Base-by-base conservation (phyloP, 345 rosid genomes). In the Populus ilicifolia region DNA sequence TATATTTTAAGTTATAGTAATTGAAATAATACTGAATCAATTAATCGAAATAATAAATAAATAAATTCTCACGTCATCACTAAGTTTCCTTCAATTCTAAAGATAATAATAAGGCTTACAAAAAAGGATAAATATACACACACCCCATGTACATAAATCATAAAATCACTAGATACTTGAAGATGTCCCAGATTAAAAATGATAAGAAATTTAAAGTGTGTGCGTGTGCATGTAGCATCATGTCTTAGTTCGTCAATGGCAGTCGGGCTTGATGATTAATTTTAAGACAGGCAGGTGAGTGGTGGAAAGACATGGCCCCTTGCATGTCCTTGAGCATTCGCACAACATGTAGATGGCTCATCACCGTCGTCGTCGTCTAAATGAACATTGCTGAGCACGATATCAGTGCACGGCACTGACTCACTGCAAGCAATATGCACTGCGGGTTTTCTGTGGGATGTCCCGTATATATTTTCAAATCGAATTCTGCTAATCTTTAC, bases 341-440 rank as follows among this genome's bases (percentile, higher is more conserved):
- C 64, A 77, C 90, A 84, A 38, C 75, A 78, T 5, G 86, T 69
- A 33, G 17, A n/a, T 14, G 82, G 74, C 41, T 77, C 73, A 12
- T 67, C 25, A 11, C 50, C 46, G 8, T 25, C 52, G 27, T 27
- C 64, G 23, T 46, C 20, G 18, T 25, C 27, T 54, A 86, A 77
- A 68, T 84, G 27, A 1, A 88, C 66, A 70, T 86, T 70, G 17
- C 73, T 77, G 88, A 87, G 75, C 33, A 52, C 4, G 44, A 88
- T 85, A 43, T 69, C 54, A 46, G 29, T 80, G 79, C 91, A 89
- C 35, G 88, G 88, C 25, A 66, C 67, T 17, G 84, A 30, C 65
- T 71, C 17, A 65, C 90, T 84, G 73, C 93, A 89, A 20, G 79
- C 52, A 2, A 86, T 71, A 20, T 75, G 50, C 66, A 88, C 82